Conservation (phyloP, 768 basidiomycete species). For the Coprinopsis strossmayeri region DNA sequence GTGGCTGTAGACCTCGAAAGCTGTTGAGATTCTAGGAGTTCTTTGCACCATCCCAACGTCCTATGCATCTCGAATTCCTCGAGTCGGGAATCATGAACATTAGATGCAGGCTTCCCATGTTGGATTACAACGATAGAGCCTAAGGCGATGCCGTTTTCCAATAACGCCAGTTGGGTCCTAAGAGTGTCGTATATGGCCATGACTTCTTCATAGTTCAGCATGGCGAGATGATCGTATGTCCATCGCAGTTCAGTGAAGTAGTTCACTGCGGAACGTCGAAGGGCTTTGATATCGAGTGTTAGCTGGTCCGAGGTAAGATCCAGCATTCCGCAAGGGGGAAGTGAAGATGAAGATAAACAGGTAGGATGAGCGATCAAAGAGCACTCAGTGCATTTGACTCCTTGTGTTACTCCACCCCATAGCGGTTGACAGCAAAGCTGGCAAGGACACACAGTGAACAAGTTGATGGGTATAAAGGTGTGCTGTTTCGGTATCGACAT, state of each 20-base stretch:
- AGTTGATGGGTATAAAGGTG: slow-evolving; percentile 48
- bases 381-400: slow-evolving; percentile 57
- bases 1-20: slow-evolving; percentile 39
- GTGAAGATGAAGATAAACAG: slow-evolving; percentile 31
- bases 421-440: slow-evolving; percentile 60
- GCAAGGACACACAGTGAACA: slow-evolving; percentile 74
- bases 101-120: slow-evolving; percentile 21
- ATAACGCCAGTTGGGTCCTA: slow-evolving; percentile 61
- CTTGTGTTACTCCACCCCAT: slow-evolving; percentile 66
- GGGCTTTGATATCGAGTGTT: slow-evolving; percentile 41
- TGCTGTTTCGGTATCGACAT: slow-evolving; percentile 33
- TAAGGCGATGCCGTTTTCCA: slow-evolving; percentile 58
- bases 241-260: slow-evolving; percentile 42
- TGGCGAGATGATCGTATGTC: slow-evolving; percentile 37
- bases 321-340: slow-evolving; percentile 33
- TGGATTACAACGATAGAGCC: slow-evolving; percentile 56
- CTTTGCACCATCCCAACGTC: slow-evolving; percentile 42
- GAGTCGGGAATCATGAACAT: slow-evolving; percentile 25
- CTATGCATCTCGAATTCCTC: slow-evolving; percentile 59
- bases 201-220: slow-evolving; percentile 62
- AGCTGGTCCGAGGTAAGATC: slow-evolving; percentile 38
- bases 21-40: slow-evolving; percentile 36
- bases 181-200: slow-evolving; percentile 53
- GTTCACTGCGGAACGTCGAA: slow-evolving; percentile 53
- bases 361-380: slow-evolving; percentile 49